Conservation (phyloP, 768 basidiomycete genomes). For the Trametes gibbosa region DNA sequence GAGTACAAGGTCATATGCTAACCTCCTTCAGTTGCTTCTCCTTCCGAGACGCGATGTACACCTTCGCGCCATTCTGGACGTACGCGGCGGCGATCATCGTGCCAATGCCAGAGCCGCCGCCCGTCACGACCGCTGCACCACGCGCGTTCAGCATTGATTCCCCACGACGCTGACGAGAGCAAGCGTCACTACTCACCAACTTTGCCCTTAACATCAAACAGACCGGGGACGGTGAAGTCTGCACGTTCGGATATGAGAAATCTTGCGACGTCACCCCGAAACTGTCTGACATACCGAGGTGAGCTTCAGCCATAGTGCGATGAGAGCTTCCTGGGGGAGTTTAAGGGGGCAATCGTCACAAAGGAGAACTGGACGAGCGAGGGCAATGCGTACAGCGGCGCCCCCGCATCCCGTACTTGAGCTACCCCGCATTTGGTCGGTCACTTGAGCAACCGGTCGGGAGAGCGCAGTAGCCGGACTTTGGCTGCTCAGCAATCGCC, state of each 20-base stretch:
- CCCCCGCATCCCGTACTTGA: not conserved
- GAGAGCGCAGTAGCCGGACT: not conserved
- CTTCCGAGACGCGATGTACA: constrained; percentile 88
- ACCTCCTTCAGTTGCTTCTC: constrained; percentile 77
- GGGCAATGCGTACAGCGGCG: too few relatives aligned
- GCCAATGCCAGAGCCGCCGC: constrained; percentile 82
- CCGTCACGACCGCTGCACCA: constrained; percentile 67
- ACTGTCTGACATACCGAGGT: not conserved
- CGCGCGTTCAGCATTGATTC: too few relatives aligned
- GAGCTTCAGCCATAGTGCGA: not conserved
- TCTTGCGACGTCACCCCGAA: not conserved
- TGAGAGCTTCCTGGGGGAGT: too few relatives aligned
- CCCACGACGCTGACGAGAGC: not conserved
- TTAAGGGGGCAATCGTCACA: not conserved
- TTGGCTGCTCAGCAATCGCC: too few relatives aligned
- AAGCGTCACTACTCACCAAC: not conserved
- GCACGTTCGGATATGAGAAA: not conserved
- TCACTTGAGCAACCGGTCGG: not conserved
- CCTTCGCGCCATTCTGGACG: constrained; percentile 82
- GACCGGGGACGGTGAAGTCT: not conserved
- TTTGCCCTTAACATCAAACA: not conserved
- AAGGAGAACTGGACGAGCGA: not conserved
- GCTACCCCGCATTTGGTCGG: not conserved
- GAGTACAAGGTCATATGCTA: constrained; percentile 9
- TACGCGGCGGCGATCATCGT: constrained; percentile 82